Evolutionary conservation across 306 rosid genomes (phyloP).

Genomic region (Quercus suber): DNA sequence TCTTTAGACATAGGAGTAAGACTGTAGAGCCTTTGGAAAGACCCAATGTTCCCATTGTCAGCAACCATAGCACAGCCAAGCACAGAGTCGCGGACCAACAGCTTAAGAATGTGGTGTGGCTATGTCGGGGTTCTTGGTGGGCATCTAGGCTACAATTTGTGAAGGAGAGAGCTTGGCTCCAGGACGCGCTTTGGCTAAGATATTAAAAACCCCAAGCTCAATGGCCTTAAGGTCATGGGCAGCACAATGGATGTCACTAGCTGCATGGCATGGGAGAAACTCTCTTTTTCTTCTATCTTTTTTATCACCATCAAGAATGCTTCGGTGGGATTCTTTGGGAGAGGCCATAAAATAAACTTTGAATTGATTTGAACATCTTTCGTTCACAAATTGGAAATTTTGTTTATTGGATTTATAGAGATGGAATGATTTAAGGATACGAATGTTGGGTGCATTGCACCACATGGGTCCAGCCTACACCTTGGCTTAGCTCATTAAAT

Average conservation of each 20-base stretch:
- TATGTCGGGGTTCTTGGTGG: not conserved
- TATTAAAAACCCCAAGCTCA: not conserved
- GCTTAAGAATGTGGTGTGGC: not conserved
- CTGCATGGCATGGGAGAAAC: not conserved
- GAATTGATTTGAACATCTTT: too few relatives aligned
- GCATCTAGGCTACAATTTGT: not conserved
- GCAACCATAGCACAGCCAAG: conserved; percentile 20
- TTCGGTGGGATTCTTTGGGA: not conserved
- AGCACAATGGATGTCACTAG: not conserved
- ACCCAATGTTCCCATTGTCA: not conserved
- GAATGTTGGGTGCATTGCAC: too few relatives aligned
- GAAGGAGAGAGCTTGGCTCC: not conserved
- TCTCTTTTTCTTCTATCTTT: not conserved
- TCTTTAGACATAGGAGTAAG: conserved; percentile 15
- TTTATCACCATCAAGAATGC: not conserved
- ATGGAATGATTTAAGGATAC: too few relatives aligned
- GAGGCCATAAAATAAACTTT: not conserved
- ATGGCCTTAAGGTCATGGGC: not conserved
- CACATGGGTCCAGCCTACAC: too few relatives aligned
- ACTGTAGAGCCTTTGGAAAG: conserved; percentile 28
- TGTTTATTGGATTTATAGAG: too few relatives aligned
- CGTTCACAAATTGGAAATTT: too few relatives aligned
- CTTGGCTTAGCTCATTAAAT: too few relatives aligned
- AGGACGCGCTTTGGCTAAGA: not conserved
- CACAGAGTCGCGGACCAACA: conserved; percentile 20